Evolutionary conservation across 306 rosid genomes (phyloP), one percentile per base, ranked within the genome.

Genomic region (Malus asiatica): DNA sequence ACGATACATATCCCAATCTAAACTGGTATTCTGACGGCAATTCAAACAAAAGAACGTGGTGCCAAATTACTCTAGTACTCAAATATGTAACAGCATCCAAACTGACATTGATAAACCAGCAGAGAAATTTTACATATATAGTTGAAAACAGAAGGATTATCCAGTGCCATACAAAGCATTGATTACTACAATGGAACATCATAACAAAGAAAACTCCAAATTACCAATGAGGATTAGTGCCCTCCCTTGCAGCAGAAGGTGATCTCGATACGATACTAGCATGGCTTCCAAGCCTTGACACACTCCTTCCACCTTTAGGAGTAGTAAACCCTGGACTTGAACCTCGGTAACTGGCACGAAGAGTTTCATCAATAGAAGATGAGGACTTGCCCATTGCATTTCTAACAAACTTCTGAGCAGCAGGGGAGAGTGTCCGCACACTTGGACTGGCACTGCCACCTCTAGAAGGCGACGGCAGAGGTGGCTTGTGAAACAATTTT

Each of bases 321-420:
- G 98, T 92, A 32, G 91, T 80, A 68, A 83, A 62, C 15, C 90
- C 87, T 33, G 98, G 97, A 86, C 89, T 86, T 62, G 93, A 78
- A 77, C 99, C 99, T 11, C 99, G 83, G 75, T 96, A 96, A 85
- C 98, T 96, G 46, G 99, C 98, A 15, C 97, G 96, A 29, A 96
- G 99, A 3, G 98, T 84, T 83, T 96, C 99, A 53, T 96, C 99
- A 62, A 96, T 86, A 4, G 98, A 73, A 15, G 99, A 87, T 0
- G 98, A 83, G 15, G 89, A 80, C 87, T 89, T 92, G 59, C 93
- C 93, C 44, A 96, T 89, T 33, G 97, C 97, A 79, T 93, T 89
- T 87, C 98, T 85, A 7, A 96, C 91, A 68, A 96, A 96, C 87
- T 93, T 96, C 89, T 96, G 98, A 13, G 99, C 99, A 29, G 99